Conservation (phyloP, 2,329 filamentous ascomycete species). For the Colletotrichum navitas region DNA sequence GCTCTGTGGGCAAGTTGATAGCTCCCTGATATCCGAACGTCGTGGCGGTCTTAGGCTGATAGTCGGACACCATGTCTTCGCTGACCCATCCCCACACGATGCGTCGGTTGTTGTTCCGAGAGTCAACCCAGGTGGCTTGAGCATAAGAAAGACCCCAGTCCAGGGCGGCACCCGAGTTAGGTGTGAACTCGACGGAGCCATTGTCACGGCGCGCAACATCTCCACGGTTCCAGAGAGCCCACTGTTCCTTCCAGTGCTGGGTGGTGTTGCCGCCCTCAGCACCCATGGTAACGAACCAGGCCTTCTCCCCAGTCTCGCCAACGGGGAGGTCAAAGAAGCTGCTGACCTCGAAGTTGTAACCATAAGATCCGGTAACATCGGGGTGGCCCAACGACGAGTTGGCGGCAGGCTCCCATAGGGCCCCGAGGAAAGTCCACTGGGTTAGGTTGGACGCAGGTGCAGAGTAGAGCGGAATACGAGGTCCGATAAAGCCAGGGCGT, state of each 20-base stretch:
- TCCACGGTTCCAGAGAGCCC: conserved; percentile 42
- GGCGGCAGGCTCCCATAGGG: conserved; percentile 41
- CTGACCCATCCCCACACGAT: conserved; percentile 43
- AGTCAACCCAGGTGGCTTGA: conserved; percentile 41
- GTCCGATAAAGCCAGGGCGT: conserved; percentile 42
- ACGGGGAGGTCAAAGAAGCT: conserved; percentile 40
- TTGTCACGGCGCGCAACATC: conserved; percentile 39
- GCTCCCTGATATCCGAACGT: conserved; percentile 41
- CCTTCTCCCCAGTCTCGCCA: conserved; percentile 36
- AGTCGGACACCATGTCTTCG: conserved; percentile 31
- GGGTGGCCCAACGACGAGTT: conserved; percentile 39
- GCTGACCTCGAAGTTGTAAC: conserved; percentile 43
- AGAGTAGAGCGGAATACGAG: conserved; percentile 41
- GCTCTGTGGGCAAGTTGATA: conserved; percentile 40
- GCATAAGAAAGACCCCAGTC: conserved; percentile 43
- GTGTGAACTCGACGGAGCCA: conserved; percentile 40
- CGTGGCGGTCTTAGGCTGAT: conserved; percentile 30
- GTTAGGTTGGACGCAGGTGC: conserved; percentile 40
- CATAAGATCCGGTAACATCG: conserved; percentile 41
- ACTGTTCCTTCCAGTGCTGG: conserved; percentile 40
- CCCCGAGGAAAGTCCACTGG: conserved; percentile 43
- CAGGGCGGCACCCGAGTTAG: conserved; percentile 38
- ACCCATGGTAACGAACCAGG: conserved; percentile 41
- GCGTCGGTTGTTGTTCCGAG: conserved; percentile 32
- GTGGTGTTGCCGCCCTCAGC: conserved; percentile 43